These are phyloP conservation scores for Typha latifolia DNA, from an alignment of 176 grass and related monocot genomes.

Conservation along the genomic window DNA sequence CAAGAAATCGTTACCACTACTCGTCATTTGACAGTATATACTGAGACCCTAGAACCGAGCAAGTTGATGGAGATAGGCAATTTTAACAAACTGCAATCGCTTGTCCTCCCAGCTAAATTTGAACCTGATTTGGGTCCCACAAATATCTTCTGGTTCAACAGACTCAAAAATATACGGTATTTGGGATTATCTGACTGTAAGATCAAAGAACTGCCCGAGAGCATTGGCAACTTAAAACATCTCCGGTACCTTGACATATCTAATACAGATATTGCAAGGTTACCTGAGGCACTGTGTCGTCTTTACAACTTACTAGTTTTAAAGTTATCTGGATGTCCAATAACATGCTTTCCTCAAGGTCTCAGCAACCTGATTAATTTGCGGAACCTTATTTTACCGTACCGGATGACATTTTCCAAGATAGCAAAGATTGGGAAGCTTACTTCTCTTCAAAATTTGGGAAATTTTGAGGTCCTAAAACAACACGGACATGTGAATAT, in stretches of 20 bases:
- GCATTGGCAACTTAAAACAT: conserved; percentile 17
- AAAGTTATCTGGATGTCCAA: neutral
- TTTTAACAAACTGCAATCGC: neutral
- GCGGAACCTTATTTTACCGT: neutral
- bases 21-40: conserved; percentile 10
- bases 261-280: neutral
- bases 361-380: conserved; percentile 5
- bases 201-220: conserved; percentile 11
- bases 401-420: neutral
- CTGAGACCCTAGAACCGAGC: neutral
- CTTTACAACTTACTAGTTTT: conserved; percentile 21
- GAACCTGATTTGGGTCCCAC: neutral
- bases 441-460: conserved; percentile 6
- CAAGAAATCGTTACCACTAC: neutral
- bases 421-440: conserved; percentile 30
- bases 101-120: neutral
- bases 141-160: neutral
- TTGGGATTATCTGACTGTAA: conserved; percentile 3
- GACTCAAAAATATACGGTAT: neutral
- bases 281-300: conserved; percentile 15
- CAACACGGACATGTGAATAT: conserved; percentile 7
- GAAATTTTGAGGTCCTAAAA: neutral
- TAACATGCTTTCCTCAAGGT: neutral
- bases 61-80: neutral
- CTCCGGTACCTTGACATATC: conserved; percentile 22